phyloP scores from a whole-genome alignment of 805 yeast genomes.

The Wickerhamomyces rabaulensis region DNA sequence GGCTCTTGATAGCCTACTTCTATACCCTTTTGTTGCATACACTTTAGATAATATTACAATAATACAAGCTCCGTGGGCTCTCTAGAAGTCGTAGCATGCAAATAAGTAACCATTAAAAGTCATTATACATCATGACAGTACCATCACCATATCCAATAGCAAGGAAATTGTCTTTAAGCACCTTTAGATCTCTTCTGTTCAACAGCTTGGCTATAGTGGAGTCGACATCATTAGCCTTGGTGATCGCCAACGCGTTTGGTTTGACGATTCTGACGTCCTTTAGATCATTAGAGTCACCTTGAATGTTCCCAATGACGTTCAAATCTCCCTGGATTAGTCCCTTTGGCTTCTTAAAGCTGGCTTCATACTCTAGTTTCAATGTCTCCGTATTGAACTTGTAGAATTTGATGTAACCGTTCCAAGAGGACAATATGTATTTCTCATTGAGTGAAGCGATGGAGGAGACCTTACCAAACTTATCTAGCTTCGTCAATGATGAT shows the following conservation, averaged over 20 bases:
- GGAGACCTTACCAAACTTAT: constrained; percentile 34
- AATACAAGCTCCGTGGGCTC: neutral
- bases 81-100: neutral
- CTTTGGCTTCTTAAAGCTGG: constrained; percentile 20
- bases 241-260: constrained; percentile 25
- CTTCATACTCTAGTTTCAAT: constrained; percentile 11
- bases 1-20: neutral
- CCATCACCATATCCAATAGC: constrained; percentile 56
- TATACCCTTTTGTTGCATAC: neutral
- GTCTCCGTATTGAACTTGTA: constrained; percentile 20
- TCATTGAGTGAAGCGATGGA: constrained; percentile 21
- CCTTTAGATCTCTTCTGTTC: constrained; percentile 20
- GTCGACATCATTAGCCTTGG: constrained; percentile 1
- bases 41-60: neutral
- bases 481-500: constrained; percentile 4
- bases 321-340: constrained; percentile 23
- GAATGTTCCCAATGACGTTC: constrained; percentile 25
- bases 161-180: constrained; percentile 24
- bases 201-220: neutral
- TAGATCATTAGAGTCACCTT: constrained; percentile 19
- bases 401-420: constrained; percentile 45
- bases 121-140: constrained; percentile 36
- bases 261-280: constrained; percentile 21
- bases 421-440: constrained; percentile 34
- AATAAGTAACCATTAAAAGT: neutral